Evolutionary conservation across 2,329 filamentous ascomycete genomes (phyloP), one percentile per base, ranked within the genome.

Genomic region (Thelonectria rubi): DNA sequence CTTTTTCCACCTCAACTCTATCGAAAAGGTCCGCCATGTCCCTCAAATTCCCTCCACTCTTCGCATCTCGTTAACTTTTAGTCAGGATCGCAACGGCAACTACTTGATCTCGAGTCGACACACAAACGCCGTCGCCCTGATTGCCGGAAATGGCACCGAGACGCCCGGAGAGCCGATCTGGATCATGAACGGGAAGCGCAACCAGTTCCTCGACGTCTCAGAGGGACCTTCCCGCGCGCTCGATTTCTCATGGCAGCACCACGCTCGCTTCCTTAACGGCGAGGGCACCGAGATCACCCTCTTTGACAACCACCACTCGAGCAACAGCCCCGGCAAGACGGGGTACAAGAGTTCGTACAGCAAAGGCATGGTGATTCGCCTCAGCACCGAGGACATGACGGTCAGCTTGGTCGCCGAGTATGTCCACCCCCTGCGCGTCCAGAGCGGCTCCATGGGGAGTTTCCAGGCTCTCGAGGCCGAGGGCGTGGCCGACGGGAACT

Each of bases 81-180:
- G 8, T n/a, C 24, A 60, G 57, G 57, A 54, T 17, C 45, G 43
- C 57, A n/a, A 55, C 34, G 57, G 57, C 2, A 60, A 60, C 21
- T 60, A 60, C 34, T 50, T 60, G 2, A 60, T 60, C n/a, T 60
- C 57, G 17, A 55, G 57, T 24, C 50, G 57, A 54, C 57, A 60
- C 34, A 5, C 21, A 24, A 43, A 60, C 11, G 26, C 17, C 21
- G 48, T 60, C 37, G 50, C 57, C 4, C 37, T 60, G 17, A 55
- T 60, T 30, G 50, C 21, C n/a, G 57, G 57, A 17, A 55, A 30
- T 6, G 20, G 18, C 3, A 26, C 57, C 4, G 50, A 54, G 24
- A 39, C 45, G 3, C 57, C 50, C 30, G 57, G 57, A 2, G 12
- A 37, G 18, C 57, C 57, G 10, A 43, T 60, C 18, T 60, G 50